Base-by-base conservation (phyloP, 352 stramenopile species). In the Phytophthora multivora region DNA sequence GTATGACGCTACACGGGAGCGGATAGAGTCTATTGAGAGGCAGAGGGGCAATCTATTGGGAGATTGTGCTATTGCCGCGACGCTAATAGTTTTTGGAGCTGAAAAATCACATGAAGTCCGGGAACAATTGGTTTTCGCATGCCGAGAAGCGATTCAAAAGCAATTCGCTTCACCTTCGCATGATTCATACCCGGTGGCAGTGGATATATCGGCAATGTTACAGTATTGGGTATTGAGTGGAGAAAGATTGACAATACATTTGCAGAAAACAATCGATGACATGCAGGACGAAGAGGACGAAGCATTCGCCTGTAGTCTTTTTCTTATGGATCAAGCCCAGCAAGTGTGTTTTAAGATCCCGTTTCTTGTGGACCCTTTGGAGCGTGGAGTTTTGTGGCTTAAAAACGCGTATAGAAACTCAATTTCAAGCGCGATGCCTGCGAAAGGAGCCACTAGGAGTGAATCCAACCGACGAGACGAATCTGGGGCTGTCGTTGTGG, bases 321-420 rank as follows among this genome's bases (percentile, higher is more conserved):
- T 86, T 23, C 48, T 88, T 11, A 71, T 84, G 57, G 69, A 86
- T 31, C 76, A 88, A 36, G 53, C 63, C 13, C 66, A 78, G 21
- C 66, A 77, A 61, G 61, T 85, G 12, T 72, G 75, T 35, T 69
- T 74, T 13, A 75, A 77, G 55, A 79, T 79, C 19, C 69, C 76
- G 6, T 53, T 91, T 35, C 63, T 91, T 0, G 21, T 86, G 0
- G 82, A 91, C 28, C 79, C 82, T n/a, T 57, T 87, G 7, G 52
- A 57, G 21, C 54, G 54, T 9, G 75, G 60, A 8, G 50, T 62
- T 15, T 23, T 38, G 4, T 89, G 79, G 79, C 21, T 89, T 26
- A 82, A 77, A 35, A 51, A 77, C 9, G 40, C 49, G 5, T 83
- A 73, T 30, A 38, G 36, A 4, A 54, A 10, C 39, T 15, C 40